phyloP scores from a whole-genome alignment of 2,329 filamentous ascomycete species.

The Colletotrichum destructivum region DNA sequence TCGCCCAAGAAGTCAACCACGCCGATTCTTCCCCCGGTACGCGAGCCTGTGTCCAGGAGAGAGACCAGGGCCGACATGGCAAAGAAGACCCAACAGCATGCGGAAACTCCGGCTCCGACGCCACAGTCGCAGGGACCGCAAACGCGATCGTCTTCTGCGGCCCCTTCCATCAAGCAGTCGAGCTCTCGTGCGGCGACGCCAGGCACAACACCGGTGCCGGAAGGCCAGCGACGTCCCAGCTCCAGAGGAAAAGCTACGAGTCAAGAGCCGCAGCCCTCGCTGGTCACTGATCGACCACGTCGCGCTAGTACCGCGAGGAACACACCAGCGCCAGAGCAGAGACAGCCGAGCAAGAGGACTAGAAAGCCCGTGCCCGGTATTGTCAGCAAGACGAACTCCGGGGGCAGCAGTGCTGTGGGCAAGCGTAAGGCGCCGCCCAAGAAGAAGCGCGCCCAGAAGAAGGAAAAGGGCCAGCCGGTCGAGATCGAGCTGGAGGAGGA shows the following conservation, averaged over 20 bases:
- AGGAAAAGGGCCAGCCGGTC: slow-evolving; percentile 60
- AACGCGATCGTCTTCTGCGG: slow-evolving; percentile 43
- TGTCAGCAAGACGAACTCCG: slow-evolving; percentile 74
- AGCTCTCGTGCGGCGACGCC: slow-evolving; percentile 55
- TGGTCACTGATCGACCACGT: slow-evolving; percentile 68
- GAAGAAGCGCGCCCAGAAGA: slow-evolving; percentile 69
- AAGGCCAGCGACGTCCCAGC: slow-evolving; percentile 62
- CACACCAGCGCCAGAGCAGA: slow-evolving; percentile 67
- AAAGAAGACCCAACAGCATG: slow-evolving; percentile 57
- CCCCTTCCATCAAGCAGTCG: slow-evolving; percentile 49
- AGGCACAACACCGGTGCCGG: slow-evolving; percentile 55
- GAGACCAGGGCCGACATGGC: slow-evolving; percentile 62
- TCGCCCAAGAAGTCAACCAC: slow-evolving; percentile 52
- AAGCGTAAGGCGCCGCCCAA: slow-evolving; percentile 80
- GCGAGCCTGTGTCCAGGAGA: slow-evolving; percentile 54
- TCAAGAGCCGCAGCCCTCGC: slow-evolving; percentile 64
- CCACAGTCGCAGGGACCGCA: slow-evolving; percentile 40
- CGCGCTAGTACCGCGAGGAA: slow-evolving; percentile 71
- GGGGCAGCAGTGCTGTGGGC: slow-evolving; percentile 77
- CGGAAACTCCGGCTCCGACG: slow-evolving; percentile 12
- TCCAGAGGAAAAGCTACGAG: slow-evolving; percentile 69
- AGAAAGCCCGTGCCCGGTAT: slow-evolving; percentile 82
- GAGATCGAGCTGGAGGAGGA: slow-evolving; percentile 72
- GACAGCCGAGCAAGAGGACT: slow-evolving; percentile 66
- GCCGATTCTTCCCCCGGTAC: slow-evolving; percentile 54